Percentiles rank a stretch among this genome's conserved stretches.
Conservation (phyloP, 1,139 yeast genomes). For the Arxiozyma heterogenica region DNA sequence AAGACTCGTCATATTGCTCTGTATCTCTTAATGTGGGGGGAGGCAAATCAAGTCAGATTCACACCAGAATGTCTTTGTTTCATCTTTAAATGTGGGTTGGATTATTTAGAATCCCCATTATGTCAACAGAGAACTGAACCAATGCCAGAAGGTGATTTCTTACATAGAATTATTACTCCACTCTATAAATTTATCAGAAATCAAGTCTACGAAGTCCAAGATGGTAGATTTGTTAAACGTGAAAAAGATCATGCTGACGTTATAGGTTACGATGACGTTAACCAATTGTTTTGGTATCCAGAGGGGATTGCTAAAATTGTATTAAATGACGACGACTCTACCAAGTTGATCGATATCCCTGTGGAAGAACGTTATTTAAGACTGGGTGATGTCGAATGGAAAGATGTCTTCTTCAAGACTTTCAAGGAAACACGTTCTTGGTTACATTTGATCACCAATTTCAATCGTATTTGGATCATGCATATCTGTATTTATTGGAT, state of each 20-base stretch:
- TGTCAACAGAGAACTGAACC: constrained; percentile 86
- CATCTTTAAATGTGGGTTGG: constrained; percentile 87
- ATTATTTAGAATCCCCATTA: constrained; percentile 76
- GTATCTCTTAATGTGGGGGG: constrained; percentile 94
- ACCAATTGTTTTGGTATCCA: constrained; percentile 98
- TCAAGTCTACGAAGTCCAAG: constrained; percentile 89
- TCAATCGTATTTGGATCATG: constrained; percentile 95
- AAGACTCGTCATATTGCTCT: constrained; percentile 86
- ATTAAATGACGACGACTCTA: constrained; percentile 88
- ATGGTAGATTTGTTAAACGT: constrained; percentile 93
- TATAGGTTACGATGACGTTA: constrained; percentile 96
- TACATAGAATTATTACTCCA: constrained; percentile 89
- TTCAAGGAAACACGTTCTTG: constrained; percentile 95
- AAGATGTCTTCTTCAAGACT: constrained; percentile 87
- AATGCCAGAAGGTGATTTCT: constrained; percentile 92
- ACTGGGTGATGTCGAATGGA: constrained; percentile 91
- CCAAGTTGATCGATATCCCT: constrained; percentile 84
- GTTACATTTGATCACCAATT: constrained; percentile 92
- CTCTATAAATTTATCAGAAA: constrained; percentile 82
- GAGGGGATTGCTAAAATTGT: constrained; percentile 94
- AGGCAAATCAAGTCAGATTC: constrained; percentile 94
- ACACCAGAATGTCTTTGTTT: constrained; percentile 89
- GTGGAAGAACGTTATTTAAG: constrained; percentile 80
- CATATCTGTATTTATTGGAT: constrained; percentile 89
- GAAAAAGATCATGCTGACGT: constrained; percentile 92